Conservation (phyloP, 345 rosid species). For the Gossypium thurberi region DNA sequence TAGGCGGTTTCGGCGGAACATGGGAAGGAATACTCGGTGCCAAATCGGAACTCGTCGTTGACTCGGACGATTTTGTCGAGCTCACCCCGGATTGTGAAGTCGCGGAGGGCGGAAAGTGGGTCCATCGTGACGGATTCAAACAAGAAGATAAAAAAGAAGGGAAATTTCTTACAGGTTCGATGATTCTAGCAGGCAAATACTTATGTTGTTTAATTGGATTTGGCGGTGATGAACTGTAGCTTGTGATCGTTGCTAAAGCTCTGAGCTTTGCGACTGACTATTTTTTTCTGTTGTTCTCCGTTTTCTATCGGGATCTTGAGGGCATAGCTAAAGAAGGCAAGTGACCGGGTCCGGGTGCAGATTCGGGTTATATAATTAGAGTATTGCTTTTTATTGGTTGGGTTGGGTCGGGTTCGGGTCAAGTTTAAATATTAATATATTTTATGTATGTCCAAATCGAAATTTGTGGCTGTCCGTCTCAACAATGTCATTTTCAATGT, state of each 20-base stretch:
- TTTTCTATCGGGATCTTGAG: not conserved
- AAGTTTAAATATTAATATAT: too few species aligned
- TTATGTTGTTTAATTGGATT: not conserved
- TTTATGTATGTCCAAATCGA: accelerated
- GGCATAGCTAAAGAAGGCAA: not conserved
- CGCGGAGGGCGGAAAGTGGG: constrained; percentile 71
- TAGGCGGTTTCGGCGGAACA: constrained; percentile 64
- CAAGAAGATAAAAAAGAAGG: not conserved
- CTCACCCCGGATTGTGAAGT: constrained; percentile 57
- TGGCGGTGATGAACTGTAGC: not conserved
- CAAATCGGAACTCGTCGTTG: constrained; percentile 55
- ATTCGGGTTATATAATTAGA: not conserved
- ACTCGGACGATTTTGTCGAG: constrained; percentile 49
- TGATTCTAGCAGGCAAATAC: not conserved
- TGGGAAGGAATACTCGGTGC: constrained; percentile 56
- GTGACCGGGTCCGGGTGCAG: not conserved
- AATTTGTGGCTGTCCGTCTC: accelerated
- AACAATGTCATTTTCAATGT: accelerated
- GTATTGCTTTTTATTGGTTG: accelerated
- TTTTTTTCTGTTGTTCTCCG: not conserved
- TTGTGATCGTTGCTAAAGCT: not conserved
- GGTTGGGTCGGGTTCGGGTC: accelerated
- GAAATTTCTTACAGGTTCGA: not conserved
- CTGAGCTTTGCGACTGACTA: not conserved
- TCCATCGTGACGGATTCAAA: constrained; percentile 32